Percentiles rank a stretch among this genome's conserved stretches.
These are phyloP conservation scores for Saturnispora gosingensis DNA, from an alignment of 805 yeast genomes.

Conservation along the genomic window DNA sequence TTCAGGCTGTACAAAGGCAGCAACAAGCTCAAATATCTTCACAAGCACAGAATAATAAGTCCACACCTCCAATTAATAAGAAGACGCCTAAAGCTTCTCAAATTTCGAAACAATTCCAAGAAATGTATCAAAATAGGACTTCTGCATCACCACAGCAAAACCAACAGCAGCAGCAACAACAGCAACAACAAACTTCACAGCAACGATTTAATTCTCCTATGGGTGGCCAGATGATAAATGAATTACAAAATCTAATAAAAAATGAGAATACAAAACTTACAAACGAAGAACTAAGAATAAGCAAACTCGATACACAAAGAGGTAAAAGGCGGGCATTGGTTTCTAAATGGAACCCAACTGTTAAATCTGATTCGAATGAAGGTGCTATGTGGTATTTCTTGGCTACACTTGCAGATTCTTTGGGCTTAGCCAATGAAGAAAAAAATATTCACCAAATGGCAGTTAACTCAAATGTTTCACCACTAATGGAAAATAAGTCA, in stretches of 20 bases:
- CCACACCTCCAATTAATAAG: not conserved
- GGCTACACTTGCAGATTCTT: conserved; percentile 41
- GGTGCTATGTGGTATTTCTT: conserved; percentile 43
- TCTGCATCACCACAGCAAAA: conserved; percentile 9
- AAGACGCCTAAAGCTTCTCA: not conserved
- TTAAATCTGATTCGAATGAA: not conserved
- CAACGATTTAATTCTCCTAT: not conserved
- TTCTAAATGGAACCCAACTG: not conserved
- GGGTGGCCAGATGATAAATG: not conserved
- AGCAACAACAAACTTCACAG: not conserved
- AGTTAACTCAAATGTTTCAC: not conserved
- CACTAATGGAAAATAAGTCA: not conserved
- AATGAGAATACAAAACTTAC: conserved; percentile 24
- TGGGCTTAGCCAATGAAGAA: conserved; percentile 36
- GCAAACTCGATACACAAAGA: conserved; percentile 32
- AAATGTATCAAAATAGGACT: not conserved
- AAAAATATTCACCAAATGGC: conserved; percentile 19
- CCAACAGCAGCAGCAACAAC: conserved; percentile 12
- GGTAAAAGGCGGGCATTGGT: conserved; percentile 36
- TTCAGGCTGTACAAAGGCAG: conserved; percentile 3
- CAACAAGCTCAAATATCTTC: conserved; percentile 1
- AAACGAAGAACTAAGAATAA: conserved; percentile 23
- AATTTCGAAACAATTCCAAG: not conserved
- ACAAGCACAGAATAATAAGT: not conserved
- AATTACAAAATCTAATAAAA: conserved; percentile 22